These are phyloP conservation scores for Trichoderma gamsii DNA, from an alignment of 495 filamentous ascomycete species.

Conservation along the genomic window DNA sequence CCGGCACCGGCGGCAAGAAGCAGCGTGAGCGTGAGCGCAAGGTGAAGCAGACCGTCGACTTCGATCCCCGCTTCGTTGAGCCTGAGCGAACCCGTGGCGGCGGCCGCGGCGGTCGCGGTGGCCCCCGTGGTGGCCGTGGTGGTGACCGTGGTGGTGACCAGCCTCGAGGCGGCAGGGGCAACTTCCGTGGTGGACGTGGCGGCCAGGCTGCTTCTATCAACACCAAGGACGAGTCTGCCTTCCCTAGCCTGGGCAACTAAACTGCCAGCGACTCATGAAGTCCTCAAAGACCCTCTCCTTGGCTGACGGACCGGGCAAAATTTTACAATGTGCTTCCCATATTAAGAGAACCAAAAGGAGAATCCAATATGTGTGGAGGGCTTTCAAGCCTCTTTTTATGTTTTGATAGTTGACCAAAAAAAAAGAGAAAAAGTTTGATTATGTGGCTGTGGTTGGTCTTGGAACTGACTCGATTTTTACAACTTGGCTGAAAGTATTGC, in stretches of 20 bases:
- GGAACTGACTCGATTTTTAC: not conserved
- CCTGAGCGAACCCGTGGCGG: constrained; percentile 47
- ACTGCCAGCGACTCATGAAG: constrained; percentile 6
- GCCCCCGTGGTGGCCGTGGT: constrained; percentile 43
- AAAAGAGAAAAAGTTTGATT: constrained; percentile 1
- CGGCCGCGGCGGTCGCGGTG: constrained; percentile 50
- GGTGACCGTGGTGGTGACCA: constrained; percentile 43
- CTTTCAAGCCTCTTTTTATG: not conserved
- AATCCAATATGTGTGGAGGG: constrained; percentile 7
- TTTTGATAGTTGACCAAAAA: constrained; percentile 14
- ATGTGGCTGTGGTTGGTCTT: not conserved
- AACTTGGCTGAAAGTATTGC: not conserved
- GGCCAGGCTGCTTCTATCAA: constrained; percentile 48
- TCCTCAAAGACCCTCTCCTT: constrained; percentile 7
- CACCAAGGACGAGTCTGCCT: constrained; percentile 59
- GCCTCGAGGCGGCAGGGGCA: constrained; percentile 39
- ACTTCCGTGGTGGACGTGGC: constrained; percentile 39
- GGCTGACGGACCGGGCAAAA: constrained; percentile 5
- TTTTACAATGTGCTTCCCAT: not conserved
- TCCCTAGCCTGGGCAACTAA: constrained; percentile 58
- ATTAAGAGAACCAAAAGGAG: not conserved
- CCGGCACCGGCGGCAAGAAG: constrained; percentile 68
- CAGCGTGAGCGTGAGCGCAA: constrained; percentile 88
- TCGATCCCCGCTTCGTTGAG: constrained; percentile 77
- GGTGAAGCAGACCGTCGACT: constrained; percentile 80